Conservation (phyloP, 768 basidiomycete genomes). For the Boletus vinaceobasis region DNA sequence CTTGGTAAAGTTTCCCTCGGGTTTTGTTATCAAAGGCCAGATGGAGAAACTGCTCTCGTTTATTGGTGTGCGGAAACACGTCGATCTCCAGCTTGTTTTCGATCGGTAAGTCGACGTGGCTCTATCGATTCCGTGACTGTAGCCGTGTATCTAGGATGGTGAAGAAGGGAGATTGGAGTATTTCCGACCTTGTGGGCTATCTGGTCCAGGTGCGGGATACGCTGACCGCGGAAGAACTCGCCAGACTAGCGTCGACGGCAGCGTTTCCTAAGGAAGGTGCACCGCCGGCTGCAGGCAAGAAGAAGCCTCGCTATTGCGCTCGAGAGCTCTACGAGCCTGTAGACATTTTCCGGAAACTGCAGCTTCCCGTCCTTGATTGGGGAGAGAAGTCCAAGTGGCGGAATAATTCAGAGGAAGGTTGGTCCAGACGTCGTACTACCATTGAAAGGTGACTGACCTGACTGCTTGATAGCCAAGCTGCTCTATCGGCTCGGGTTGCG, state of each 20-base stretch:
- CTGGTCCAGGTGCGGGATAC: slow-evolving; percentile 76
- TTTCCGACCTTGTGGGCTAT: slow-evolving; percentile 81
- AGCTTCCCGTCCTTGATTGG: slow-evolving; percentile 88
- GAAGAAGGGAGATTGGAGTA: slow-evolving; percentile 87
- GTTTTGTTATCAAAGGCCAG: slow-evolving; percentile 56
- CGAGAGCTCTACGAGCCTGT: slow-evolving; percentile 82
- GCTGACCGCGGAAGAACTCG: slow-evolving; percentile 54
- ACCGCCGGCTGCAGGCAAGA: slow-evolving; percentile 27
- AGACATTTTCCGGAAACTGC: slow-evolving; percentile 65
- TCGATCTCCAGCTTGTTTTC: slow-evolving; percentile 93
- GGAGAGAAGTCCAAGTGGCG: slow-evolving; percentile 76
- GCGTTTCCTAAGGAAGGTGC: slow-evolving; percentile 68
- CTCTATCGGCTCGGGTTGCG: slow-evolving; percentile 68
- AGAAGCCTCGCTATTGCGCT: slow-evolving; percentile 54
- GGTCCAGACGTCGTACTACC: slow-evolving; percentile 1
- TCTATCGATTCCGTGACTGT: not conserved
- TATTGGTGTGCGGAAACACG: slow-evolving; percentile 86
- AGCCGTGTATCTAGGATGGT: slow-evolving; percentile 57
- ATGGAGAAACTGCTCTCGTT: slow-evolving; percentile 69
- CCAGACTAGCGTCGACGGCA: slow-evolving; percentile 56
- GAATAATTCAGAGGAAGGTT: slow-evolving; percentile 82
- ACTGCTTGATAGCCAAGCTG: slow-evolving; percentile 60
- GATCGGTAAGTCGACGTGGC: slow-evolving; percentile 51
- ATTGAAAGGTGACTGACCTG: not conserved
- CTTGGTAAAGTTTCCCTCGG: slow-evolving; percentile 69